Evolutionary conservation across 164 flowering plant species (phyloP), one percentile per base, ranked within the genome.

Genomic region (Liriodendron chinense): DNA sequence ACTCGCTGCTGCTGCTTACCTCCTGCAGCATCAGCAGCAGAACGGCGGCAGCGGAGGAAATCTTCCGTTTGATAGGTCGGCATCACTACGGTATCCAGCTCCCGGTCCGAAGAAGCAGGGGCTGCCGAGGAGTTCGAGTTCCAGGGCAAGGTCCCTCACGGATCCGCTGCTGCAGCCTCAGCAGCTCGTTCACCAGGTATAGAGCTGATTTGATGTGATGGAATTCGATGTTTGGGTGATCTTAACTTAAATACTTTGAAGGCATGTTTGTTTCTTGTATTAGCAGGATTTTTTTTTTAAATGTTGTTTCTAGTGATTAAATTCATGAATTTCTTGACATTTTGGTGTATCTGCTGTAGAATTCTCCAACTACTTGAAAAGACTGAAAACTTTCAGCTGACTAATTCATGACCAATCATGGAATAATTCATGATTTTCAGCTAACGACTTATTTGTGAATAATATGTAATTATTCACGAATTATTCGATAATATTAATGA

Each of bases 101-200:
- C 10, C 75, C 8, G 70, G 81, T 61, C 79, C 90, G 1, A 90
- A 83, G 83, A 87, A 81, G 81, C 87, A 82, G 71, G 71, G 75
- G 50, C 75, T 95, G 82, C 93, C 96, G 3, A 81, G 99, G 78
- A 91, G 98, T 78, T 92, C 94, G 22, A 96, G 99, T 77, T 83
- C 98, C 21, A 81, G 99, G 68, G 79, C 98, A 47, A 79, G 93
- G 49, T 94, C 95, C 8, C 80, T 89, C 21, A 85, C 93, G 24
- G 99, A 96, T 83, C 94, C 95, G 70, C 85, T 92, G 66, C 85
- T 96, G 68, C 94, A 89, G 26, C 98, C 98, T 78, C 94, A 93
- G 48, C 96, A 93, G 84, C 92, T 93, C 74, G 89, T 92, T 77
- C 88, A 85, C 80, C 96, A 91, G 98, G 98, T 89, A 75, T 28